A percentile compares a stretch with the other conserved stretches of the same genome.
Conservation (phyloP, 352 stramenopile species). For the Phytophthora colocasiae region DNA sequence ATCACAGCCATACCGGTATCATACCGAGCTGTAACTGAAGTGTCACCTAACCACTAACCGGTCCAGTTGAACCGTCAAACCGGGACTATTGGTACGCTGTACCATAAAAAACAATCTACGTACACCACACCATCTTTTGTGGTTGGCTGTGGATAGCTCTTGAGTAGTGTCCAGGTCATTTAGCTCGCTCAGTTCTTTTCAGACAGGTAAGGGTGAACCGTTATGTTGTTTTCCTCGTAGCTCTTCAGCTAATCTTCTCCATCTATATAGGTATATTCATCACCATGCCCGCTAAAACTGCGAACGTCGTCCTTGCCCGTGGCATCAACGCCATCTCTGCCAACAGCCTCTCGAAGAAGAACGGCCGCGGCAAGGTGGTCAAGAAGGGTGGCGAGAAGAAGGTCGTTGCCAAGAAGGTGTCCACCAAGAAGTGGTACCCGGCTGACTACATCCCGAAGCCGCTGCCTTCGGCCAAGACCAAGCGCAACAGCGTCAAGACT, state of each 20-base stretch:
- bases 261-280: conserved; percentile 56
- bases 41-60: not conserved
- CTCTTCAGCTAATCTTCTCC: not conserved
- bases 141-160: conserved; percentile 36
- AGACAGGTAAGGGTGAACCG: conserved; percentile 57
- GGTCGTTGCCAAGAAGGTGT: conserved; percentile 54
- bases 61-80: conserved; percentile 10
- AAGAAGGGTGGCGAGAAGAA: conserved; percentile 77
- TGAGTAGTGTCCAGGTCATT: not conserved
- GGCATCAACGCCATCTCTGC: conserved; percentile 82
- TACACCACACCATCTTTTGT: conserved; percentile 16
- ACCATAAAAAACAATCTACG: not conserved
- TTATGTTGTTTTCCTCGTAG: not conserved
- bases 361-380: conserved; percentile 64
- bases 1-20: not conserved
- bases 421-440: conserved; percentile 81
- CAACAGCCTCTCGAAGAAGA: conserved; percentile 69
- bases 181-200: conserved; percentile 53
- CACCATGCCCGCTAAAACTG: conserved; percentile 61
- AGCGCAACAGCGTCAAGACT: conserved; percentile 84
- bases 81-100: conserved; percentile 1
- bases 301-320: conserved; percentile 75
- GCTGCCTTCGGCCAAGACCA: conserved; percentile 72
- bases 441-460: conserved; percentile 72
- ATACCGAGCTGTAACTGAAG: no score